Base-by-base conservation (phyloP, 202 grass and related monocot genomes). In the Carex arenaria region DNA sequence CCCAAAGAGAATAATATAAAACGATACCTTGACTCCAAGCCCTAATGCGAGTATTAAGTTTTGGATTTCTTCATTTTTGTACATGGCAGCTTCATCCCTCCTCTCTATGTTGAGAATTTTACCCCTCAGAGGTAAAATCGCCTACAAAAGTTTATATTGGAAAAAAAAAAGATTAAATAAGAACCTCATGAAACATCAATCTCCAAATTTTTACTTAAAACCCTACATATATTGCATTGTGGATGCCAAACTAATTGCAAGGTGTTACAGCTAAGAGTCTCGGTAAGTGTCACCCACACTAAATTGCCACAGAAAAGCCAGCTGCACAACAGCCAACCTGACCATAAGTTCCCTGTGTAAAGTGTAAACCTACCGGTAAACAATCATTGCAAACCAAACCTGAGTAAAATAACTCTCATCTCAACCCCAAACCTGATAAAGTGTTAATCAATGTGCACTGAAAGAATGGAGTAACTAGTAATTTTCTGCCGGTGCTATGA, bases 81-180 rank as follows among this genome's bases (percentile, higher is more conserved):
- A 99, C 88, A 99, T 18, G 23, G 96, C 86, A 81, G 96, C 96
- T 92, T 94, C 96, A 38, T 99, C 93, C 85, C 5, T 95, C 89
- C 89, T 87, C 86, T 99, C 96, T 77, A 99, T 99, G 82, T 99
- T 95, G 38, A 99, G 89, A 90, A 95, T 99, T 90, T 99, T 95
- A 72, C 93, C 96, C 83, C 91, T 93, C 43, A 99, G 83, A 76
- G 93, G 96, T 80, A 99, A 92, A 88, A 99, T 90, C 64, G 96
- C 96, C 96, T 99, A 86, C 86, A 89, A 73, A 64, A 73, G 84
- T 51, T 91, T 19, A 59, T 34, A 38, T 76, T 36, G 31, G 36
- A 67, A 67, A 57, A 77, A 77, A 1, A 18, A 32, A 32, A 34
- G 2, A 34, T 28, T 13, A 77, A 77, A 31, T 34, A 34, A 77